Base-by-base conservation (phyloP, 768 basidiomycete genomes). In the Crepidotus variabilis region DNA sequence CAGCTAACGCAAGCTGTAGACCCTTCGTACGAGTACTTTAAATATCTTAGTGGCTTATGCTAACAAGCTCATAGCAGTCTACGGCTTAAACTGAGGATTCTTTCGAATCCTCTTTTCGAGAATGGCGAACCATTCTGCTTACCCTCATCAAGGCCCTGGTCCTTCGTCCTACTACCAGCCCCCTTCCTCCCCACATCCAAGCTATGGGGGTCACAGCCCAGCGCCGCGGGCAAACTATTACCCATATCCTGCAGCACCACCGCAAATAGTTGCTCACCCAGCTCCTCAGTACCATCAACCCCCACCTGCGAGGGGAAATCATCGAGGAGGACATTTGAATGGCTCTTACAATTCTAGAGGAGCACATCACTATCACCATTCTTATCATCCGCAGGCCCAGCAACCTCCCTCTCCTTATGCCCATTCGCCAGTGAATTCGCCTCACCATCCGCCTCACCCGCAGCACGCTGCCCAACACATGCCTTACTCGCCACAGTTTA, bases 261-360 rank as follows among this genome's bases (percentile, higher is more conserved):
- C 73, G 5, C 78, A 75, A 52, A 71, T 77, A 68, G 74, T 73
- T 57, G 48, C 67, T 11, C 66, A 69, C 50, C 61, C 61, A 36
- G 57, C 71, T 61, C 2, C 72, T 9, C 61, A 61, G 67, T 61
- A 69, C 65, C 56, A 76, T 68, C 55, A 69, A 66, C 57, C 67
- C 61, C 32, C 69, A 60, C 20, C 72, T 67, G 54, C 69, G 1
- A 63, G 68, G 54, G 64, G 63, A 32, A 52, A 47, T 48, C 55
- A 59, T 34, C 75, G 52, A 69, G 76, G 16, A 35, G 62, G 51
- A 60, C 57, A 54, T 71, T 73, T 50, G 60, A 72, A 56, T 16
- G 69, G 74, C 63, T 43, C 77, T 68, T 61, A 76, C 9, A 64
- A 73, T 24, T 62, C 75, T 51, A 67, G 75, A 43, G 75, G 70